Evolutionary conservation across 75 land plant species (phyloP).

Genomic region (Pinus tabuliformis): DNA sequence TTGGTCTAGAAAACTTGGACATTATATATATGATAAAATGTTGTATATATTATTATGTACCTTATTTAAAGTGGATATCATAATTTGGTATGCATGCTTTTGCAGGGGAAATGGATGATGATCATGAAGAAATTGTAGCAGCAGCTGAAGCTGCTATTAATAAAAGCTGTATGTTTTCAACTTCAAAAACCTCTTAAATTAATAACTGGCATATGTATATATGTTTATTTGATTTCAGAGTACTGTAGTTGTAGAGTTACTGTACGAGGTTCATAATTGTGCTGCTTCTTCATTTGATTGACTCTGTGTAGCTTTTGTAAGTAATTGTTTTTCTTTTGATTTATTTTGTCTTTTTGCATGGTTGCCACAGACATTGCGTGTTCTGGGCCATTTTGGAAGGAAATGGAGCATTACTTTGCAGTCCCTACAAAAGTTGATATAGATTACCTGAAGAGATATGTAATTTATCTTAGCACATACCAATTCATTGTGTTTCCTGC

Average conservation of each 20-base stretch:
- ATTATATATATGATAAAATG: background rate
- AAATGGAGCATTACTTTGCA: conserved; percentile 68
- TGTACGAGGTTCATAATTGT: background rate
- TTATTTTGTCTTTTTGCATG: background rate
- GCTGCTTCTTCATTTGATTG: background rate
- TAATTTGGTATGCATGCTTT: conserved; percentile 8
- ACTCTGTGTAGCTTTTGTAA: background rate
- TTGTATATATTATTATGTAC: background rate
- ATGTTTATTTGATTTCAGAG: background rate
- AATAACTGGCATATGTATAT: background rate
- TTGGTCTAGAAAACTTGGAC: background rate
- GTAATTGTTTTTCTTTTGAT: background rate
- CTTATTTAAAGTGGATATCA: background rate
- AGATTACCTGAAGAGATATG: conserved; percentile 52
- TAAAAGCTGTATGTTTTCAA: conserved; percentile 54
- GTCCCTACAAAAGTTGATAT: conserved; percentile 56
- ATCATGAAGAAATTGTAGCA: conserved; percentile 65
- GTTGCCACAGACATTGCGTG: conserved; percentile 50
- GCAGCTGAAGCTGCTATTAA: conserved; percentile 63
- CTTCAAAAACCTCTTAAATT: background rate
- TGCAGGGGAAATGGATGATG: conserved; percentile 72
- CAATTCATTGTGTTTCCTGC: background rate
- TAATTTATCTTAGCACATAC: conserved; percentile 11
- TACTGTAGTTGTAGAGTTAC: background rate
- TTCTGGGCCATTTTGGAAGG: conserved; percentile 66